Evolutionary conservation across 2,329 filamentous ascomycete species (phyloP), one percentile per base, ranked within the genome.

Genomic region (Aspergillus ochraceoroseus): DNA sequence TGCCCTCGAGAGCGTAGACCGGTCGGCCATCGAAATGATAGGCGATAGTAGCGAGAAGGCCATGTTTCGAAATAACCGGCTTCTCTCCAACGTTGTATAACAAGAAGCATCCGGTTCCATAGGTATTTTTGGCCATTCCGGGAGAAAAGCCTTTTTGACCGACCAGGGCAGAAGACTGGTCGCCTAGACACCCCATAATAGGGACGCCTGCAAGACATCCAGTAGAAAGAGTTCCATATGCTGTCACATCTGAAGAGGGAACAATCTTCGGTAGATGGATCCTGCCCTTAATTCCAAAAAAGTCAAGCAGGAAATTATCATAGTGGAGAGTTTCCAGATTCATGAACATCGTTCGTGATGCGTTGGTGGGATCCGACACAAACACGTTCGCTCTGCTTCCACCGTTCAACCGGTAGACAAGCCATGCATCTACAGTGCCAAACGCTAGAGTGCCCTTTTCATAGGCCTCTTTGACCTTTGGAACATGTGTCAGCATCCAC

Each of bases 281-380:
- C 60, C 87, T 89, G 5, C 72, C 69, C 60, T 85, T 80, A 48
- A 94, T 77, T 25, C 77, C 78, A 63, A 94, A 94, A 68, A 94
- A 94, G 34, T 78, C 70, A 7, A 94, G 71, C 11, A 94, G 75
- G 23, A 73, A 73, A 43, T 87, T 79, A 59, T 90, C 86, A 63
- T 94, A 95, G 52, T 85, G 64, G 41, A 87, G 72, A 2, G 80
- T 88, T 54, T 80, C 74, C 35, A 95, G 71, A 64, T 94, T 87
- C 80, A 94, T 87, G 65, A 95, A 92, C 87, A 94, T 94, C 39
- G 87, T 94, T 54, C 88, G 76, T 39, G 85, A 89, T 7, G 88
- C 87, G 63, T 94, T 95, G 44, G 85, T 87, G 31, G 82, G 79
- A 63, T 95, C 88, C 0, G 88, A 90, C 44, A 94, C 86, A 62